These are phyloP conservation scores for Allium sativum DNA, from an alignment of 106 monocot genomes.

Conservation along the genomic window DNA sequence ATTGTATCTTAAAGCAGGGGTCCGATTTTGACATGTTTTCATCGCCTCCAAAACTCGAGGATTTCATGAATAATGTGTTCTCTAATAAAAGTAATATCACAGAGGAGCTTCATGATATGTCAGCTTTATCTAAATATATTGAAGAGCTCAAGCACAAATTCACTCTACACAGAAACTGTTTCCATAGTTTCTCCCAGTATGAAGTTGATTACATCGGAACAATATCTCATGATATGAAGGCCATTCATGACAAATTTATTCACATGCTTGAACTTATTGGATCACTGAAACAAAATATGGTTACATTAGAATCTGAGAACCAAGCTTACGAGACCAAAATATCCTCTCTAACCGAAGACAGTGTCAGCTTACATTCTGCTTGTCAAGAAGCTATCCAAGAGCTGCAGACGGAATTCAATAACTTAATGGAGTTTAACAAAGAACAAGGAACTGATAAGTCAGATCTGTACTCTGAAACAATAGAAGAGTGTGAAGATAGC, in stretches of 20 bases:
- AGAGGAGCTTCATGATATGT: conserved; percentile 15
- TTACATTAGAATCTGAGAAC: conserved; percentile 37
- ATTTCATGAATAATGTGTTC: conserved; percentile 23
- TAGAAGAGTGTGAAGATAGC: conserved; percentile 2
- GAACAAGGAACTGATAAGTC: conserved; percentile 2
- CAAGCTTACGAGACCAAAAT: conserved; percentile 43
- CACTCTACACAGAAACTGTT: conserved; percentile 22
- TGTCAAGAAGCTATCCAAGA: conserved; percentile 32
- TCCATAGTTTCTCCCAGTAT: conserved; percentile 38
- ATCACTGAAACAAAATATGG: conserved; percentile 31
- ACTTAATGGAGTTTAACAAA: conserved; percentile 17
- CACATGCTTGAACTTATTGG: conserved; percentile 38
- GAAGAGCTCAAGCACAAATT: conserved; percentile 31
- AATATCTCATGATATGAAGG: conserved; percentile 38
- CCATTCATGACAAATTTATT: conserved; percentile 30
- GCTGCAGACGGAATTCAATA: conserved; percentile 27
- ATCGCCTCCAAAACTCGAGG: conserved; percentile 44
- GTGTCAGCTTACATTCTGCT: conserved; percentile 27
- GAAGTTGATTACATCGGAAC: conserved; percentile 38
- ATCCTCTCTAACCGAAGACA: conserved; percentile 28
- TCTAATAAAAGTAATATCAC: conserved; percentile 6
- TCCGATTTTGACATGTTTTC: conserved; percentile 21
- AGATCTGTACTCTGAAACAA: background rate
- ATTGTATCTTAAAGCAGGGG: conserved; percentile 28
- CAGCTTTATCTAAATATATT: conserved; percentile 27